Evolutionary conservation across 148 eudicot species (phyloP), one percentile per base, ranked within the genome.

Genomic region (Persicaria maculosa): DNA sequence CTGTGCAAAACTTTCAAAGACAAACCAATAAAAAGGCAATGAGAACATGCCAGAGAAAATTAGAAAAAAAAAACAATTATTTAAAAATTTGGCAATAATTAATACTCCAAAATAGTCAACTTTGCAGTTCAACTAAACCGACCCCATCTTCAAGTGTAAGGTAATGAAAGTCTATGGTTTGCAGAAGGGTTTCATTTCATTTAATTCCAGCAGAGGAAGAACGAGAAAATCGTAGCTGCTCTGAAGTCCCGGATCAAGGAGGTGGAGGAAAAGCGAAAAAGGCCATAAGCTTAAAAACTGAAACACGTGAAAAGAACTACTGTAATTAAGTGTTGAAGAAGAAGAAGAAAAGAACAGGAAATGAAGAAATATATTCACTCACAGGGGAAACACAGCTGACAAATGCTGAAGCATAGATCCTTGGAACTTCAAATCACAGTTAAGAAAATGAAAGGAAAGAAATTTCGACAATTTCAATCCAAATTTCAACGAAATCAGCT

Each of bases 91-190:
- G 67, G 67, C 22, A 59, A 59, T 59, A 59, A 22, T 22, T 59
- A 36, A 59, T 40, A 59, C 43, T 59, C 40, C 40, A 25, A 25
- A 14, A 65, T 14, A 36, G 70, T 65, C 70, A 65, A 65, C 43
- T 43, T 36, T 36, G 70, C 1, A 65, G 70, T 11, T 65, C 70
- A 65, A 40, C 70, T 65, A 65, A 40, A 11, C 47, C 70, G 46
- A 65, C 73, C 73, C 70, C 54, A 44, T 69, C 44, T 44, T n/a
- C 72, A 69, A 67, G n/a, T 10, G 15, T 16, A 68, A 68, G 50
- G 25, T 25, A 59, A 59, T 22, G 67, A 31, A 31, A 31, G 40
- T 31, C 4, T 59, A 59, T 59, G 67, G 70, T 14, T 43, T 62
- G 15, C 68, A 36, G 40, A 16, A 65, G 9, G 70, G 46, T 65